phyloP scores from a whole-genome alignment of 176 grass and related monocot species.

The Paspalum notatum region DNA sequence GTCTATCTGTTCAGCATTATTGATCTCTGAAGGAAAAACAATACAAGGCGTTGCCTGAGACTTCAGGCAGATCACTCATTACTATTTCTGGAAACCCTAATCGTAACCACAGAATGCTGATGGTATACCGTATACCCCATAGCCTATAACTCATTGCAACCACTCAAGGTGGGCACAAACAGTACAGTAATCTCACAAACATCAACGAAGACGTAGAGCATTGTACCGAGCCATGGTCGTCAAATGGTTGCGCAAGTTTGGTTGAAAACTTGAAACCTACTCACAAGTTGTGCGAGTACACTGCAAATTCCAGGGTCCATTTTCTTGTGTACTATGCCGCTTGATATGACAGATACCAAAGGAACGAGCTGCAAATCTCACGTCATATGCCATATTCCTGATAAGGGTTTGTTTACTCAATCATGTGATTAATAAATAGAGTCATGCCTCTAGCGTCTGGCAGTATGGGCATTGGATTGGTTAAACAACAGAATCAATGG shows the following conservation, averaged over 20 bases:
- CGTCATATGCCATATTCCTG: background rate
- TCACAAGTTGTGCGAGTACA: slow-evolving; percentile 1
- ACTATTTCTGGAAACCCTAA: background rate
- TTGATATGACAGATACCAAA: slow-evolving; percentile 39
- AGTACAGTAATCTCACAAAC: slow-evolving; percentile 11
- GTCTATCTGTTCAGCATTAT: slow-evolving; percentile 24
- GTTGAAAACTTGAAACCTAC: slow-evolving; percentile 23
- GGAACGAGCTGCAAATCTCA: slow-evolving; percentile 8
- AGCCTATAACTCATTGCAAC: slow-evolving; percentile 2
- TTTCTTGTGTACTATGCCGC: slow-evolving; percentile 26
- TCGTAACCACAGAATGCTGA: background rate
- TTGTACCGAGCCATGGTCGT: slow-evolving; percentile 29
- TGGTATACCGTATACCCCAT: background rate
- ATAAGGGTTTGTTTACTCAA: slow-evolving; percentile 29
- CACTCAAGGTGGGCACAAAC: background rate
- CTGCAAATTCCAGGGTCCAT: background rate
- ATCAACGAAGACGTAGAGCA: background rate
- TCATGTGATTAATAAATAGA: slow-evolving; percentile 31
- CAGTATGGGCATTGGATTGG: slow-evolving; percentile 41
- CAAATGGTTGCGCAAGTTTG: slow-evolving; percentile 9
- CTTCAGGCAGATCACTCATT: background rate
- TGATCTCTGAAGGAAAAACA: slow-evolving; percentile 14
- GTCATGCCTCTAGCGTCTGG: slow-evolving; percentile 1
- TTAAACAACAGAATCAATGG: slow-evolving; percentile 32
- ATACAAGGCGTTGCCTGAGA: background rate